phyloP scores from a whole-genome alignment of 768 basidiomycete species.

The Auricularia cornea region DNA sequence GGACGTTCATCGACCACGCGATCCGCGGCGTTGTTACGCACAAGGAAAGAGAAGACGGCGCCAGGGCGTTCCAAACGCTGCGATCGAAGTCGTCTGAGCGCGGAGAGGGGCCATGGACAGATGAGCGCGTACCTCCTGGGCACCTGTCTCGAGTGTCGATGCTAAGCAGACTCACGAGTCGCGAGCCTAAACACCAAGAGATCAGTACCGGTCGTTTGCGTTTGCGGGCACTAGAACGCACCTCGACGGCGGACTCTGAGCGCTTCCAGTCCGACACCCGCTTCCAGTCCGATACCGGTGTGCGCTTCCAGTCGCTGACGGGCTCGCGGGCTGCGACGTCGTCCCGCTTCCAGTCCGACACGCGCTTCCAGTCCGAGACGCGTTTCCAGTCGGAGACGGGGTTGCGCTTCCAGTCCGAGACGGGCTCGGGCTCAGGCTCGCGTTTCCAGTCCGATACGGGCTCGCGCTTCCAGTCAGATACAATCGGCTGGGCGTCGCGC shows the following conservation, averaged over 20 bases:
- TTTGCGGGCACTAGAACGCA: background rate
- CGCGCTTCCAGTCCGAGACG: background rate
- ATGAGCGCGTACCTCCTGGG: background rate
- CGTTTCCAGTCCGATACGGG: background rate
- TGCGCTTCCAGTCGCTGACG: background rate
- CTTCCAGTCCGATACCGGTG: background rate
- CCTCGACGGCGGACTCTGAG: background rate
- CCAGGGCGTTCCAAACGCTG: background rate
- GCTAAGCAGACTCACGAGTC: background rate
- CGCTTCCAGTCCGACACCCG: background rate
- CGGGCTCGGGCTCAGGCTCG: background rate
- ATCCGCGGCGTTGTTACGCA: background rate
- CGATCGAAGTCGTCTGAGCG: background rate
- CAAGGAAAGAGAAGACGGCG: background rate
- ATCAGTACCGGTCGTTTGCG: background rate
- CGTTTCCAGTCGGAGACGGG: background rate
- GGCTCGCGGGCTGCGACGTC: background rate
- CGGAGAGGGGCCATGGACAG: background rate
- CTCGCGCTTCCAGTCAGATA: background rate
- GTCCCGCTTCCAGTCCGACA: background rate
- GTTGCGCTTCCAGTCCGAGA: background rate
- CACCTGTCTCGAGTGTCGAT: background rate
- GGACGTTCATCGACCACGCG: background rate
- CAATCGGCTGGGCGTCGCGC: background rate
- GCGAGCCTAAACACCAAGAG: background rate